Percentiles rank a stretch among this genome's conserved stretches.
phyloP scores from a whole-genome alignment of 768 basidiomycete genomes.

The Naganishia onofrii region DNA sequence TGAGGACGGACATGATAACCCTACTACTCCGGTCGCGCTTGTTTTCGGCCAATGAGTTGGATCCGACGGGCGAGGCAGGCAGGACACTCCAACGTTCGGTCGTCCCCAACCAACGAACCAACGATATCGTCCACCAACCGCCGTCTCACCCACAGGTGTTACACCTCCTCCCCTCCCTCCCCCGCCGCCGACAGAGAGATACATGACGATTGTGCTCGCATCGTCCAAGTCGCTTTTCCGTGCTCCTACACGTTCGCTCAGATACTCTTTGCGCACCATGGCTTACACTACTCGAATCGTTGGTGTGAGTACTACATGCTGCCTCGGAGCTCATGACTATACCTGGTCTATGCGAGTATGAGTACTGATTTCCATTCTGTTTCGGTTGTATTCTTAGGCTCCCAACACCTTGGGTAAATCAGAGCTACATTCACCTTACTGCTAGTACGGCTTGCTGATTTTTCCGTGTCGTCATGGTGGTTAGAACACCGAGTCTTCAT shows the following conservation, averaged over 20 bases:
- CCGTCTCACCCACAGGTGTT: too few relatives aligned
- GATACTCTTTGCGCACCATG: conserved; percentile 11
- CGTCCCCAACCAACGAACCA: too few relatives aligned
- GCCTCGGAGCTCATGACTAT: too few relatives aligned
- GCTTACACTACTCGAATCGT: conserved; percentile 42
- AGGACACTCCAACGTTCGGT: too few relatives aligned
- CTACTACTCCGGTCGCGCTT: too few relatives aligned
- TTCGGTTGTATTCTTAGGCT: conserved; percentile 54
- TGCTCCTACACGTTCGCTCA: background rate
- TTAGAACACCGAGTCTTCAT: conserved; percentile 91
- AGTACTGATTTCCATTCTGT: background rate
- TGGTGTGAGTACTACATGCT: conserved; percentile 35
- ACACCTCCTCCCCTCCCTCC: too few relatives aligned
- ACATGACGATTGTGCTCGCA: conserved; percentile 18
- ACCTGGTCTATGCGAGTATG: background rate
- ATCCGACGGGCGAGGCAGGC: too few relatives aligned
- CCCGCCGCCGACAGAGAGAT: background rate
- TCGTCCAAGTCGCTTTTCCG: background rate
- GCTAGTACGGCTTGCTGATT: background rate
- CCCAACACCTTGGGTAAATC: conserved; percentile 83
- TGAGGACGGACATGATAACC: too few relatives aligned
- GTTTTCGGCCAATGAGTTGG: too few relatives aligned
- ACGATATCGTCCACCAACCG: too few relatives aligned
- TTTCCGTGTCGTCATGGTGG: background rate
- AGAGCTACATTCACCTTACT: background rate